Evolutionary conservation across 768 basidiomycete species (phyloP).

Genomic region (Suillus clintonianus): DNA sequence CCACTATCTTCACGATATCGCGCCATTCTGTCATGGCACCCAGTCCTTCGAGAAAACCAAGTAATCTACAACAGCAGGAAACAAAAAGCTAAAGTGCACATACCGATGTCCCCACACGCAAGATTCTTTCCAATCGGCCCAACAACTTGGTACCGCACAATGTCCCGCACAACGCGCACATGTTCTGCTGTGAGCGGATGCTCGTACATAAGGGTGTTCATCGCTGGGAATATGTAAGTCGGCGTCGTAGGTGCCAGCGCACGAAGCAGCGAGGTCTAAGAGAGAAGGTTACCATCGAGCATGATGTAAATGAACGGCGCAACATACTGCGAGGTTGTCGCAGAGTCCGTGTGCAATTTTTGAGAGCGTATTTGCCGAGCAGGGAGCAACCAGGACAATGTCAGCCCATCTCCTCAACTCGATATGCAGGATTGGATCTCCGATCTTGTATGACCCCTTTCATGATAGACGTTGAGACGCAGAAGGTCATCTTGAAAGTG

Average conservation of each 20-base stretch:
- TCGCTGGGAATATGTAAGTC: conserved; percentile 92
- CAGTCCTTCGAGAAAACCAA: background rate
- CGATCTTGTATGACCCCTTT: conserved; percentile 73
- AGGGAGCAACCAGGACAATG: conserved; percentile 91
- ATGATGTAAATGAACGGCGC: background rate
- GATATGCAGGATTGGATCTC: conserved; percentile 94
- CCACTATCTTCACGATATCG: conserved; percentile 79
- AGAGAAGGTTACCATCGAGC: background rate
- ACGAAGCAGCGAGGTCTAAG: conserved; percentile 76
- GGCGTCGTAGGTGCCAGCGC: conserved; percentile 83
- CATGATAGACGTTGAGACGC: background rate
- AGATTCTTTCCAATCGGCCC: conserved; percentile 88
- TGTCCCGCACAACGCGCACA: conserved; percentile 68
- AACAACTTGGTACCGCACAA: conserved; percentile 76
- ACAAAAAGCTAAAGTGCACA: conserved; percentile 22
- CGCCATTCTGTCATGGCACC: conserved; percentile 93
- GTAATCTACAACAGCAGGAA: background rate
- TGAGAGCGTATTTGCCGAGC: conserved; percentile 94
- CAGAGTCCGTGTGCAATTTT: conserved; percentile 89
- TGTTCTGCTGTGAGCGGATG: conserved; percentile 91
- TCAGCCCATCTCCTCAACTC: conserved; percentile 95
- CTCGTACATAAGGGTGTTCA: conserved; percentile 98
- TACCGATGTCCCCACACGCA: conserved; percentile 92
- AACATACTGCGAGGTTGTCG: conserved; percentile 80
- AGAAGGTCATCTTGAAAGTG: background rate